Evolutionary conservation across 202 grass and related monocot species (phyloP).

Genomic region (Zizania palustris): DNA sequence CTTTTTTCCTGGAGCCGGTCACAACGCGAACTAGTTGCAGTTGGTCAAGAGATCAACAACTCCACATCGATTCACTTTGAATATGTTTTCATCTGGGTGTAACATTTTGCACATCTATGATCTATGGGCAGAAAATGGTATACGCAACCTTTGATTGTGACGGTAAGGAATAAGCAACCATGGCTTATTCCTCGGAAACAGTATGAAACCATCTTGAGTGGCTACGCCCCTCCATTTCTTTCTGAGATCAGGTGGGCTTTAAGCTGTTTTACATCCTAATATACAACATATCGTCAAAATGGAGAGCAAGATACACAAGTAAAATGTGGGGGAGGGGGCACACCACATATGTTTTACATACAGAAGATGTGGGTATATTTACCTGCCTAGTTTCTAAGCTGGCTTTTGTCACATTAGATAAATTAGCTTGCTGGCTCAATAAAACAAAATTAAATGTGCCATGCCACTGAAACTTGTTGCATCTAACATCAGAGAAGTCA

Average conservation of each 20-base stretch:
- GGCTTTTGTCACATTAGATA: conserved; percentile 32
- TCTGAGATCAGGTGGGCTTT: not conserved
- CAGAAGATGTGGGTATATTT: conserved; percentile 28
- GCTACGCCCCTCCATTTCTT: not conserved
- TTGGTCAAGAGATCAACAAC: conserved; percentile 37
- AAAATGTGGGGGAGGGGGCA: not conserved
- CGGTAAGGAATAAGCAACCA: not conserved
- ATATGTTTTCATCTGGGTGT: not conserved
- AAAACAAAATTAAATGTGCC: conserved; percentile 53
- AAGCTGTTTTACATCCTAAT: conserved; percentile 43
- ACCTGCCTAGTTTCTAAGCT: conserved; percentile 35
- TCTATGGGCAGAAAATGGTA: not conserved
- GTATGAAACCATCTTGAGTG: conserved; percentile 8
- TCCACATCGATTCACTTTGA: conserved; percentile 4
- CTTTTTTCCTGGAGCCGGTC: not conserved
- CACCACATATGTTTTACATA: conserved; percentile 45
- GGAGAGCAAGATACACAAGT: not conserved
- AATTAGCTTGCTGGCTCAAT: conserved; percentile 30
- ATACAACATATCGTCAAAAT: conserved; percentile 37
- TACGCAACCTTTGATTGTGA: not conserved
- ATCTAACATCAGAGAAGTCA: conserved; percentile 42
- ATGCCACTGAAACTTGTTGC: conserved; percentile 23
- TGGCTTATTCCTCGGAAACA: not conserved
- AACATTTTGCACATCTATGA: not conserved
- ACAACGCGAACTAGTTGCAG: not conserved